These are phyloP conservation scores for Phytophthora fragariae DNA, from an alignment of 352 stramenopile genomes.

Conservation along the genomic window DNA sequence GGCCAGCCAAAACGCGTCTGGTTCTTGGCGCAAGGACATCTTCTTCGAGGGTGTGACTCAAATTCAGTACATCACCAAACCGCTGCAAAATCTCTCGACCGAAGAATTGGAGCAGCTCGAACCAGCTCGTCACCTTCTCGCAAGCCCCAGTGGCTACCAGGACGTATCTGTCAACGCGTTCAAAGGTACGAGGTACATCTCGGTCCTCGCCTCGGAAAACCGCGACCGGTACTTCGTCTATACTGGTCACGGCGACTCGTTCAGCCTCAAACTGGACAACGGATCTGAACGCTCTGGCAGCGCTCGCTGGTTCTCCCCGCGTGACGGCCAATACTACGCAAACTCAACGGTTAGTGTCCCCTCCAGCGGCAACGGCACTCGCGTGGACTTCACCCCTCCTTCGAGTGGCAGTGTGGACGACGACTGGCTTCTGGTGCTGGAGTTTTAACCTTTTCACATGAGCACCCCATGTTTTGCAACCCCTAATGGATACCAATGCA, in stretches of 20 bases:
- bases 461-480: no score
- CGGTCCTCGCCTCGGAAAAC: constrained; percentile 17
- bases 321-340: constrained; percentile 19
- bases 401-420: constrained; percentile 20
- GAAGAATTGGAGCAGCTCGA: constrained; percentile 20
- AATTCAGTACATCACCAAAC: constrained; percentile 25
- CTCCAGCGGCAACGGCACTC: constrained; percentile 3
- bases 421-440: constrained; percentile 24
- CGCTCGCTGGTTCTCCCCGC: constrained; percentile 22
- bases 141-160: constrained; percentile 5
- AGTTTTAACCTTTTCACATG: constrained; percentile 11
- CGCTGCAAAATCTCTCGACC: constrained; percentile 19
- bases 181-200: constrained; percentile 34
- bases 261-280: constrained; percentile 18
- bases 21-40: constrained; percentile 31
- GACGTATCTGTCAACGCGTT: constrained; percentile 21
- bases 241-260: constrained; percentile 20
- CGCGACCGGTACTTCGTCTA: constrained; percentile 25
- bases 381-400: constrained; percentile 20
- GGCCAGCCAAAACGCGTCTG: constrained; percentile 21
- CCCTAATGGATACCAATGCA: no score
- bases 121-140: constrained; percentile 18
- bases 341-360: constrained; percentile 14
- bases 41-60: constrained; percentile 25
- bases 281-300: background rate